Evolutionary conservation across 805 yeast species (phyloP), one percentile per base, ranked within the genome.

Genomic region (Candida ponderosae): DNA sequence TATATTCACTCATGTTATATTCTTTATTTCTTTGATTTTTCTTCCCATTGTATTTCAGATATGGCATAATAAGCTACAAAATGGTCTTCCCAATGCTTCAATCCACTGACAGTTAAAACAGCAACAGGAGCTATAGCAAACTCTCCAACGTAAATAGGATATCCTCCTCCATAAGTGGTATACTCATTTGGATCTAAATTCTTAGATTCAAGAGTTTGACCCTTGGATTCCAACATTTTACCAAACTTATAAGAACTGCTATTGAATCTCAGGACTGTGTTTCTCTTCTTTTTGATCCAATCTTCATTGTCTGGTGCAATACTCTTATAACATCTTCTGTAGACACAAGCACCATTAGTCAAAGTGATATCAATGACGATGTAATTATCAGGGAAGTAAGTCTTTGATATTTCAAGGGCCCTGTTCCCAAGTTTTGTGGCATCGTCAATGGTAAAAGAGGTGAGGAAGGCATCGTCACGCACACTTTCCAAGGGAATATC

Each of bases 141-240:
- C 18, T 52, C 50, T 3, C 38, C 38, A 16, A 70, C 45, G 40
- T 62, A 62, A 24, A 75, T 55, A 10, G 80, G 79, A 35, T 75
- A 65, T 26, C 72, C 66, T 37, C 82, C 82, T 18, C 82, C 82
- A 44, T 72, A 77, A 23, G 63, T 54, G 9, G 77, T 76, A 45
- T 63, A 74, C 11, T 68, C 73, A 16, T 45, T 46, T 9, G 66
- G 56, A 21, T 66, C 63, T 16, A 72, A 54, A 37, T 61, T 66
- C 30, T 56, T 54, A 4, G 62, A 65, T 31, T 65, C 70, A 3
- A 65, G 38, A 7, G 69, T 57, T 35, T 62, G 56, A 2, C 56
- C 57, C 40, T 59, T 65, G 1, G 35, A 37, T 18, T 59, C 58
- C 39, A 69, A 55, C 46, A 66, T 68, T 33, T 58, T 59, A 6